Evolutionary conservation across 495 filamentous ascomycete species (phyloP), one percentile per base, ranked within the genome.

Genomic region (Recurvomyces mirabilis): DNA sequence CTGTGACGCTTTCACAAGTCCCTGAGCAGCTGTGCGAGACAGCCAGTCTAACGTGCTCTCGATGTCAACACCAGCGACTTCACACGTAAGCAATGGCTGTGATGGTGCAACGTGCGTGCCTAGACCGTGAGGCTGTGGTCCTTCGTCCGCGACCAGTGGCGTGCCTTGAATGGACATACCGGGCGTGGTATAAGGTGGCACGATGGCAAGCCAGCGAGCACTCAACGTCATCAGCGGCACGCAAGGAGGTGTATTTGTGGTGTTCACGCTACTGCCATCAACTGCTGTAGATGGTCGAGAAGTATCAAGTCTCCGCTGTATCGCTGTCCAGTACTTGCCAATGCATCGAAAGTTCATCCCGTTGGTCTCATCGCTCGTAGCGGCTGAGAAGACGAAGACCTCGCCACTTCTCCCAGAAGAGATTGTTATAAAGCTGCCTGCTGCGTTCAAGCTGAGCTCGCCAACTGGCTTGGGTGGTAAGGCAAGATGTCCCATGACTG

Each of bases 11-110:
- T 81, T 81, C 40, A 98, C 81, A n/a, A 93, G 65, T 55, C 91
- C 87, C 57, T 95, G 89, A 0, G 91, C 82, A 1, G 87, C 83
- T 56, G 88, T 86, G 52, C 88, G 72, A 52, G 87, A 81, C 31
- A 94, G 69, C 49, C 86, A 83, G 60, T 89, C 86, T 47, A 94
- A 68, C 30, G 94, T 68, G 30, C 83, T 79, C 55, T 91, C 87
- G 1, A 78, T 74, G 24, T 87, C 77, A 5, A 82, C 83, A 3
- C 80, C 75, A 46, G 94, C 87, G 10, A 85, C 76, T 7, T 74
- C 74, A 46, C 85, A 83, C 23, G 73, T 86, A 26, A 79, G 64
- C 4, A 74, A 68, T n/a, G 88, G 87, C 46, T 82, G 68, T 18
- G 84, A 74, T 10, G 86, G 83, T 4, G 87, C 76, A 19, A 74